Evolutionary conservation across 108 stramenopile species (phyloP).

Genomic region (Epipyxis sp.): DNA sequence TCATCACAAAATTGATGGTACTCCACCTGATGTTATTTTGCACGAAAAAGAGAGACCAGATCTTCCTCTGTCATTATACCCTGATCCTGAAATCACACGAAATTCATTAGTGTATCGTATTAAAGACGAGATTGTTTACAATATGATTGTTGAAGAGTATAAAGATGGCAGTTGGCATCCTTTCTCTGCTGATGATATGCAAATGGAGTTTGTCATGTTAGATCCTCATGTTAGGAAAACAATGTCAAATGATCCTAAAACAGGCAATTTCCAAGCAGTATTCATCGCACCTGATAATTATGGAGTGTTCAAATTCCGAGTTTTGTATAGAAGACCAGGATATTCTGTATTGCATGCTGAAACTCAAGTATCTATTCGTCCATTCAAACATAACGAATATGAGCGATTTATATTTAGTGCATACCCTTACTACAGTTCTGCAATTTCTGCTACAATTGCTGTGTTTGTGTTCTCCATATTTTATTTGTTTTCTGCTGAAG

Average conservation of each 20-base stretch:
- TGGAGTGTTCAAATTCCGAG: conserved; percentile 58
- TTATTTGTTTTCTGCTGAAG: conserved; percentile 38
- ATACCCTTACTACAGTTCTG: conserved; percentile 55
- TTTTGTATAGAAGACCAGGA: conserved; percentile 52
- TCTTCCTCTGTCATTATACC: conserved; percentile 51
- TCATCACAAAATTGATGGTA: conserved; percentile 47
- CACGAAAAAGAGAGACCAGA: conserved; percentile 51
- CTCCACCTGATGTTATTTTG: conserved; percentile 51
- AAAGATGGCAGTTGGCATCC: conserved; percentile 50
- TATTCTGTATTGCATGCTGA: conserved; percentile 40
- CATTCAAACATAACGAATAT: conserved; percentile 60
- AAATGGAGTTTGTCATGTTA: conserved; percentile 63
- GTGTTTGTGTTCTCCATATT: conserved; percentile 45
- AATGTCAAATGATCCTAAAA: conserved; percentile 30
- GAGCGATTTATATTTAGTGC: conserved; percentile 52
- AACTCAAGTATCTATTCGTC: conserved; percentile 51
- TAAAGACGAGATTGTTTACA: conserved; percentile 56
- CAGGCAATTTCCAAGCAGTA: conserved; percentile 38
- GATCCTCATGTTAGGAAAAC: conserved; percentile 55
- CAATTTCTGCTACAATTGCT: conserved; percentile 42
- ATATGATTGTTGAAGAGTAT: conserved; percentile 47
- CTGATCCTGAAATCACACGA: conserved; percentile 58
- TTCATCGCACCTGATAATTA: conserved; percentile 57
- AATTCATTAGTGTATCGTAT: conserved; percentile 60
- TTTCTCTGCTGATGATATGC: conserved; percentile 50